These are phyloP conservation scores for Sarocladium kiliense DNA, from an alignment of 2,329 filamentous ascomycete species.

Conservation along the genomic window DNA sequence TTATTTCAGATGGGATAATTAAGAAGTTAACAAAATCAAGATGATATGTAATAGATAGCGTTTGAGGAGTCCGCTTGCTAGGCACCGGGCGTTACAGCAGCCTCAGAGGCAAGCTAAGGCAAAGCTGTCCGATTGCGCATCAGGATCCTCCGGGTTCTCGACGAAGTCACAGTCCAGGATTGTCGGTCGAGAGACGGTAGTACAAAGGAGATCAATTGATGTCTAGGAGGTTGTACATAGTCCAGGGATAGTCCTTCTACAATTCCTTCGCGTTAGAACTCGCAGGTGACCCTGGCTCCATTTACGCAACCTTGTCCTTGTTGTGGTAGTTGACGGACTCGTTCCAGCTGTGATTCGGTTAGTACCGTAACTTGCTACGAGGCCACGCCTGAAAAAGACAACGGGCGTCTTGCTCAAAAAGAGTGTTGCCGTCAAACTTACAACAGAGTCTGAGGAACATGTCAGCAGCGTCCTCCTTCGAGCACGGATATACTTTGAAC, in stretches of 20 bases:
- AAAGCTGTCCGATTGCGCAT: too few species aligned
- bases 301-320: slow-evolving; percentile 61
- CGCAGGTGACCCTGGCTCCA: background rate
- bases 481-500: slow-evolving; percentile 13
- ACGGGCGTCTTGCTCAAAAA: too few species aligned
- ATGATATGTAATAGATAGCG: too few species aligned
- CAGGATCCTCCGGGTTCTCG: too few species aligned
- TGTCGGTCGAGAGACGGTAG: too few species aligned
- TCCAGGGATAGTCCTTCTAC: background rate
- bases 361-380: background rate
- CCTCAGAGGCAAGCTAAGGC: too few species aligned
- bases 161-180: background rate
- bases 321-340: slow-evolving; percentile 94
- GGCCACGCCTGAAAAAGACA: too few species aligned
- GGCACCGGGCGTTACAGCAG: too few species aligned
- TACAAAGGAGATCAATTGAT: slow-evolving; percentile 9
- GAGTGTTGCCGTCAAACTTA: slow-evolving; percentile 38
- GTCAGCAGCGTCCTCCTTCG: slow-evolving; percentile 19
- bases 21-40: too few species aligned
- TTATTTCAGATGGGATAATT: too few species aligned
- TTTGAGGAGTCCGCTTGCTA: too few species aligned
- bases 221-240: slow-evolving; percentile 9
- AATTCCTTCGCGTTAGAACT: background rate
- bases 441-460: slow-evolving; percentile 53
- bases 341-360: slow-evolving; percentile 71